These are phyloP conservation scores for Suillus placidus DNA, from an alignment of 768 basidiomycete species.

Conservation along the genomic window DNA sequence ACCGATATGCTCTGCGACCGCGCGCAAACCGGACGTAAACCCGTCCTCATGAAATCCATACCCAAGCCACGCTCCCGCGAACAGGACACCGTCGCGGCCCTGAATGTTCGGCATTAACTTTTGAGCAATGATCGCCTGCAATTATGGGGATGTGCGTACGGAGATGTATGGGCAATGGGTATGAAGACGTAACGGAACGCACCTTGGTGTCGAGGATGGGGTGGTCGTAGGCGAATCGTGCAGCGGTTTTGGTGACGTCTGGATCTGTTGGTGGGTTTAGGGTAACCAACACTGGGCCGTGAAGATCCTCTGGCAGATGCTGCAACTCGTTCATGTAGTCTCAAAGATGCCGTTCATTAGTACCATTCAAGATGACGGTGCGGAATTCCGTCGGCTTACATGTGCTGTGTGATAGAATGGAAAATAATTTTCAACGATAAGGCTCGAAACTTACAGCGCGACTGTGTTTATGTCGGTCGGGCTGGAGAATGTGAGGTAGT, in stretches of 20 bases:
- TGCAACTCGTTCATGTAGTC: constrained; percentile 82
- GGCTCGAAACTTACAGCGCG: constrained; percentile 50
- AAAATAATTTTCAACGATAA: neutral
- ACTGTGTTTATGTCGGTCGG: constrained; percentile 57
- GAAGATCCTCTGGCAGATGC: constrained; percentile 53
- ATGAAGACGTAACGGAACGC: constrained; percentile 14
- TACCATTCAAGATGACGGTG: neutral
- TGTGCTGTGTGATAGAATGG: constrained; percentile 25
- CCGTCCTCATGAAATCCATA: constrained; percentile 88
- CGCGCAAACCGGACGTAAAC: constrained; percentile 51
- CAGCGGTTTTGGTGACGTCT: constrained; percentile 44
- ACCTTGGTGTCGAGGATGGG: constrained; percentile 63
- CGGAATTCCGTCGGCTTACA: constrained; percentile 34
- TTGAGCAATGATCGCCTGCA: constrained; percentile 58
- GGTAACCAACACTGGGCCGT: constrained; percentile 70
- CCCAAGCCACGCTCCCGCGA: constrained; percentile 66
- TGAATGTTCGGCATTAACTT: constrained; percentile 58
- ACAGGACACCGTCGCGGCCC: constrained; percentile 58
- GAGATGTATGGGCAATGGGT: constrained; percentile 1
- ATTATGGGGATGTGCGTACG: neutral
- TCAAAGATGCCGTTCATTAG: constrained; percentile 20
- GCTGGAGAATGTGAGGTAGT: constrained; percentile 63
- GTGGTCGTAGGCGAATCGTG: constrained; percentile 66
- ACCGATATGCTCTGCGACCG: constrained; percentile 30
- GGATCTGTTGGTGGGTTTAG: constrained; percentile 68